Evolutionary conservation across 2,329 filamentous ascomycete genomes (phyloP).

Genomic region (Bipolaris gigantea): DNA sequence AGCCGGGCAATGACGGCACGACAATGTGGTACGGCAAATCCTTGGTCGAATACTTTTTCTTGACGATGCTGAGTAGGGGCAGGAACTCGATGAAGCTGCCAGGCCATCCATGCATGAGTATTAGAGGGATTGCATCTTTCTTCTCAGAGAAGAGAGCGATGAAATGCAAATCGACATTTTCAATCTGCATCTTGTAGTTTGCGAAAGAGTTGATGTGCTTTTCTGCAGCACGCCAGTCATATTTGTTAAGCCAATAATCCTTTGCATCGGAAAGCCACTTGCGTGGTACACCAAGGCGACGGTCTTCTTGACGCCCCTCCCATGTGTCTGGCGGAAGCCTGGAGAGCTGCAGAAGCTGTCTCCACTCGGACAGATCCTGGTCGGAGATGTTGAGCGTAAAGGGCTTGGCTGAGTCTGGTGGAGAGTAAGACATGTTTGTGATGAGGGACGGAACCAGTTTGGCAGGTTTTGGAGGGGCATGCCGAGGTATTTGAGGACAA

Average conservation of each 20-base stretch:
- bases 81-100: conserved; percentile 61
- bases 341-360: conserved; percentile 42
- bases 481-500: not conserved
- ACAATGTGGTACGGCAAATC: conserved; percentile 61
- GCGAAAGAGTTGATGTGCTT: conserved; percentile 55
- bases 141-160: conserved; percentile 58
- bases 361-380: conserved; percentile 39
- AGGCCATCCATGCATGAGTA: conserved; percentile 62
- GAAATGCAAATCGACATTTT: conserved; percentile 56
- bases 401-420: conserved; percentile 33
- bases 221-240: conserved; percentile 45
- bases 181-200: conserved; percentile 54
- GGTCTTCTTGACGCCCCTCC: conserved; percentile 32
- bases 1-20: conserved; percentile 61
- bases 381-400: conserved; percentile 42
- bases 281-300: conserved; percentile 35
- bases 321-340: conserved; percentile 39
- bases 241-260: conserved; percentile 44
- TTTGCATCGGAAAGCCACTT: conserved; percentile 43
- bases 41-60: conserved; percentile 52
- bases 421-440: conserved; percentile 38
- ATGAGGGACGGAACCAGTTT: not conserved
- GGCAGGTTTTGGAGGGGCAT: too few species aligned
- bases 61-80: conserved; percentile 52
- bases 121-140: conserved; percentile 55